phyloP scores from a whole-genome alignment of 2,329 filamentous ascomycete genomes.

The Proliferodiscus dingleyae region DNA sequence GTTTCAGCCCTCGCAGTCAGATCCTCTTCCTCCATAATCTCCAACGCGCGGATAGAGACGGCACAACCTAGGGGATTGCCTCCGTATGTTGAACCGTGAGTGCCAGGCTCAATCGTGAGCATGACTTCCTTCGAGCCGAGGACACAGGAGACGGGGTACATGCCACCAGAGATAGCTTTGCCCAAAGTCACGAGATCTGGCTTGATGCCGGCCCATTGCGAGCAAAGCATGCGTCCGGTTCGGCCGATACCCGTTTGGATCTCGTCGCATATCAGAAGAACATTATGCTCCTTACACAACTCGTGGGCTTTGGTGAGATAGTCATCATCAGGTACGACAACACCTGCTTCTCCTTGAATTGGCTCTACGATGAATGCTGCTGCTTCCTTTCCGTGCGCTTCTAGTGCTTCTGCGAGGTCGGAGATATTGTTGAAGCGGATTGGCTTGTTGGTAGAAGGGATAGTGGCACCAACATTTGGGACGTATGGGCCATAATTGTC shows the following conservation, averaged over 20 bases:
- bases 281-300: constrained; percentile 92
- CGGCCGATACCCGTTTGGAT: constrained; percentile 97
- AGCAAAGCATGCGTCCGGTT: constrained; percentile 89
- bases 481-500: constrained; percentile 92
- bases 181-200: constrained; percentile 92
- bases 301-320: constrained; percentile 77
- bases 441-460: constrained; percentile 68
- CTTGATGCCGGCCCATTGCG: constrained; percentile 91
- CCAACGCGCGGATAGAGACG: constrained; percentile 89
- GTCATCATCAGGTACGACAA: constrained; percentile 86
- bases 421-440: constrained; percentile 84
- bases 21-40: constrained; percentile 88
- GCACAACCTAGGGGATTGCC: constrained; percentile 95
- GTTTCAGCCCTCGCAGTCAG: constrained; percentile 78
- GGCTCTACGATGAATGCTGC: constrained; percentile 94
- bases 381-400: constrained; percentile 75
- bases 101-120: constrained; percentile 92
- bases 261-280: constrained; percentile 94
- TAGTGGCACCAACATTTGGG: constrained; percentile 74
- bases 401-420: constrained; percentile 74
- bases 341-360: constrained; percentile 95
- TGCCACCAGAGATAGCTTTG: constrained; percentile 96
- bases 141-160: constrained; percentile 98
- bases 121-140: constrained; percentile 85
- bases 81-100: constrained; percentile 97